A percentile compares a stretch with the other conserved stretches of the same genome.
Conservation (phyloP, 1,139 yeast species). For the Yarrowia galli region DNA sequence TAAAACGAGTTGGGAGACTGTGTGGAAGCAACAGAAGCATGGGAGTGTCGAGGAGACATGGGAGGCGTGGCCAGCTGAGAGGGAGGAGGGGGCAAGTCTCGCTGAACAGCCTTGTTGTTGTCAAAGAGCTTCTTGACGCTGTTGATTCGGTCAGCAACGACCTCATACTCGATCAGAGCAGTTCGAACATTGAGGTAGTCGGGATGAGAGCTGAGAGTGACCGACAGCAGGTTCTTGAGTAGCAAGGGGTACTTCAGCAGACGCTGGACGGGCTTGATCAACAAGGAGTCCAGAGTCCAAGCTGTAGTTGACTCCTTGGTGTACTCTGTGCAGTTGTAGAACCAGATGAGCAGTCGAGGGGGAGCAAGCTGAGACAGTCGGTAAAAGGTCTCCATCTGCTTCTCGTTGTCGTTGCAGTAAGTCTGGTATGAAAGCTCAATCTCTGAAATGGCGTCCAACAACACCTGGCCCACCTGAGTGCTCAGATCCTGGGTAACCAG, state of each 20-base stretch:
- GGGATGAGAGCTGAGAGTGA: slow-evolving; percentile 47
- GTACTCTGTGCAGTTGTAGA: slow-evolving; percentile 46
- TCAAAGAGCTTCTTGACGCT: slow-evolving; percentile 35
- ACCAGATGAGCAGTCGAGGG: slow-evolving; percentile 49
- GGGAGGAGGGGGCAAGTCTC: slow-evolving; percentile 17
- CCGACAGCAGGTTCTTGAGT: slow-evolving; percentile 47
- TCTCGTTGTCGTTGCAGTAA: slow-evolving; percentile 49
- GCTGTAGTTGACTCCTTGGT: slow-evolving; percentile 50
- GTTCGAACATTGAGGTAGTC: slow-evolving; percentile 48
- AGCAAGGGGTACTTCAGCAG: slow-evolving; percentile 54
- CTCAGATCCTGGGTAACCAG: slow-evolving; percentile 45
- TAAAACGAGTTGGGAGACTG: slow-evolving; percentile 15
- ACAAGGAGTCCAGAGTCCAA: slow-evolving; percentile 54
- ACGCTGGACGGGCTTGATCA: slow-evolving; percentile 56
- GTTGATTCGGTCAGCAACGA: slow-evolving; percentile 49
- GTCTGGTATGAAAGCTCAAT: slow-evolving; percentile 49
- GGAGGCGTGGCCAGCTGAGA: slow-evolving; percentile 25
- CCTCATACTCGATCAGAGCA: slow-evolving; percentile 46
- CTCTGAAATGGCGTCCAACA: slow-evolving; percentile 48
- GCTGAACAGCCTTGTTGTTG: slow-evolving; percentile 37
- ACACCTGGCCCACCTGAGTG: slow-evolving; percentile 49
- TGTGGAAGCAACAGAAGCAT: not conserved
- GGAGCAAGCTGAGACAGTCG: slow-evolving; percentile 45
- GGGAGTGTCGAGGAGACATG: slow-evolving; percentile 26
- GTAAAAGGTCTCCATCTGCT: slow-evolving; percentile 49